Conservation (phyloP, 345 rosid species). For the Populus tremula region DNA sequence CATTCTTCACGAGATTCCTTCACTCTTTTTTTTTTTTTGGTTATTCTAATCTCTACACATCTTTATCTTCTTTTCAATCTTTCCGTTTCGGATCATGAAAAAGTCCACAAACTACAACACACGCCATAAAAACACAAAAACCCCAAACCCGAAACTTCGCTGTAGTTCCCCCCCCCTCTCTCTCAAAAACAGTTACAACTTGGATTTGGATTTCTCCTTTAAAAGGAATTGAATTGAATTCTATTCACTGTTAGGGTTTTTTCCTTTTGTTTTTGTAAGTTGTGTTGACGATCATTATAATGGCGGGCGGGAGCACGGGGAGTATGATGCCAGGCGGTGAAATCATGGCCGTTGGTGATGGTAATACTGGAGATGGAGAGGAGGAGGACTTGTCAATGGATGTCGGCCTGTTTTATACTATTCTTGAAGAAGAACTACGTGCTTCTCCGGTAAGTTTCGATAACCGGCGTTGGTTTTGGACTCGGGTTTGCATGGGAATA, state of each 20-base stretch:
- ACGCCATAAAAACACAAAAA: neutral
- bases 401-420: neutral
- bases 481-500: neutral
- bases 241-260: neutral
- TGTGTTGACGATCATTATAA: neutral
- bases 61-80: neutral
- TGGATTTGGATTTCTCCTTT: neutral
- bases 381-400: conserved; percentile 16
- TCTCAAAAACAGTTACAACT: neutral
- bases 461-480: neutral
- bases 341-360: neutral
- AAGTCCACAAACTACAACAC: neutral
- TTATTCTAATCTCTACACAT: neutral
- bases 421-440: conserved; percentile 18
- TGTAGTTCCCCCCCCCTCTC: neutral
- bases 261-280: no score
- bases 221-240: neutral
- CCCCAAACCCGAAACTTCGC: neutral
- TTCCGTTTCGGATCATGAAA: neutral
- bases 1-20: neutral
- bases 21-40: neutral
- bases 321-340: neutral
- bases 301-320: conserved; percentile 8
- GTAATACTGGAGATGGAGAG: conserved; percentile 1
- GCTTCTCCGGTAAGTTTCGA: conserved; percentile 10